Percentiles rank a stretch among this genome's conserved stretches.
These are phyloP conservation scores for Leucoagaricus sp. DNA, from an alignment of 1,284 basidiomycete species.

Conservation along the genomic window DNA sequence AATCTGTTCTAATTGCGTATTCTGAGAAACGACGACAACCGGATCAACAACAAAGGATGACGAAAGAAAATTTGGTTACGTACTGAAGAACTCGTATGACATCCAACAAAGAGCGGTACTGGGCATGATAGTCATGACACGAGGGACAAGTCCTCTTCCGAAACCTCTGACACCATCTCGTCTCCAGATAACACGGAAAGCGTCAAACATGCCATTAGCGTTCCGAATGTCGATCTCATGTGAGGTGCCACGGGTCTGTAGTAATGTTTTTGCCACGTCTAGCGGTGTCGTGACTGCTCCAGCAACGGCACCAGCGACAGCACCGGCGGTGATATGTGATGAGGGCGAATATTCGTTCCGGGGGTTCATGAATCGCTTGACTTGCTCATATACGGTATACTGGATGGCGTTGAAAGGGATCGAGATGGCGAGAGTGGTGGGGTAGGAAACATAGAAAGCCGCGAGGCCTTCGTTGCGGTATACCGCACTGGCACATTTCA, in stretches of 20 bases:
- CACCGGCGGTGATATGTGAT: constrained; percentile 91
- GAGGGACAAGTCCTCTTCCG: constrained; percentile 84
- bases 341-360: constrained; percentile 84
- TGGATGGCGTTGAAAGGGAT: constrained; percentile 99
- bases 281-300: constrained; percentile 96
- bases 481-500: constrained; percentile 81
- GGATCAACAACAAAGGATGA: constrained; percentile 14
- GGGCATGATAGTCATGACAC: constrained; percentile 95
- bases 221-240: constrained; percentile 82
- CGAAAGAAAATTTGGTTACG: constrained; percentile 37
- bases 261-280: constrained; percentile 97
- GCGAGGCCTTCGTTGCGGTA: constrained; percentile 85
- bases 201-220: constrained; percentile 86
- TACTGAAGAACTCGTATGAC: constrained; percentile 96
- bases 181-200: constrained; percentile 85
- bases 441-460: constrained; percentile 99
- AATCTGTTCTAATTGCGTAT: constrained; percentile 62
- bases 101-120: constrained; percentile 98
- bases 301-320: constrained; percentile 90
- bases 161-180: constrained; percentile 89
- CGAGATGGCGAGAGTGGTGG: constrained; percentile 95
- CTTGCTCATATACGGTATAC: constrained; percentile 95
- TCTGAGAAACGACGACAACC: constrained; percentile 43
- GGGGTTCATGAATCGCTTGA: constrained; percentile 90
- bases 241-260: constrained; percentile 92